Evolutionary conservation across 441 rosid species (phyloP).

Genomic region (Populus hybrid): DNA sequence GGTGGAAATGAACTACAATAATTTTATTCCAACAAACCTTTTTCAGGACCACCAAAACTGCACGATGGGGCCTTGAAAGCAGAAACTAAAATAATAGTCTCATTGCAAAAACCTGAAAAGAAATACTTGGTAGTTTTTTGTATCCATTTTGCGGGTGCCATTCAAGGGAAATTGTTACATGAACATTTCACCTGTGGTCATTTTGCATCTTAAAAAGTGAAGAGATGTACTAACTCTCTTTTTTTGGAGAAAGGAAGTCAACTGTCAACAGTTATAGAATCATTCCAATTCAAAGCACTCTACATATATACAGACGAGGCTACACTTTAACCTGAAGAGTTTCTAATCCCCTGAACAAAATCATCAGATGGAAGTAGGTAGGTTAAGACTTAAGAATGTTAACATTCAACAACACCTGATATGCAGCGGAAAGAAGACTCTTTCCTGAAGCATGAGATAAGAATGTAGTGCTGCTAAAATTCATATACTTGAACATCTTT

Average conservation of each 20-base stretch:
- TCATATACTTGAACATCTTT: not conserved
- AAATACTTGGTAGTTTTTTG: not conserved
- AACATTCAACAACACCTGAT: not conserved
- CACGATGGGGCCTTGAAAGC: not conserved
- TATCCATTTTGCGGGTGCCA: not conserved
- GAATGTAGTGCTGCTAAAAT: not conserved
- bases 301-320: conserved; percentile 4
- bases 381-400: not conserved
- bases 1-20: not conserved
- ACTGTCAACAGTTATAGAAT: not conserved
- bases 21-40: too few species aligned
- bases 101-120: not conserved
- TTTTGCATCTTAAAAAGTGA: not conserved
- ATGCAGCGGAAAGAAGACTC: not conserved
- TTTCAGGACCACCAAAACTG: too few species aligned
- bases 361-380: not conserved
- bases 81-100: not conserved
- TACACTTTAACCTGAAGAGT: not conserved
- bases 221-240: not conserved
- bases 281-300: not conserved
- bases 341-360: not conserved
- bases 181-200: not conserved
- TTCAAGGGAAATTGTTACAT: not conserved
- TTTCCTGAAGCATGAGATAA: not conserved
- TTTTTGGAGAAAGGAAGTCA: not conserved